Evolutionary conservation across 2,329 filamentous ascomycete genomes (phyloP), one percentile per base, ranked within the genome.

Genomic region (Nectriaceae sp.): DNA sequence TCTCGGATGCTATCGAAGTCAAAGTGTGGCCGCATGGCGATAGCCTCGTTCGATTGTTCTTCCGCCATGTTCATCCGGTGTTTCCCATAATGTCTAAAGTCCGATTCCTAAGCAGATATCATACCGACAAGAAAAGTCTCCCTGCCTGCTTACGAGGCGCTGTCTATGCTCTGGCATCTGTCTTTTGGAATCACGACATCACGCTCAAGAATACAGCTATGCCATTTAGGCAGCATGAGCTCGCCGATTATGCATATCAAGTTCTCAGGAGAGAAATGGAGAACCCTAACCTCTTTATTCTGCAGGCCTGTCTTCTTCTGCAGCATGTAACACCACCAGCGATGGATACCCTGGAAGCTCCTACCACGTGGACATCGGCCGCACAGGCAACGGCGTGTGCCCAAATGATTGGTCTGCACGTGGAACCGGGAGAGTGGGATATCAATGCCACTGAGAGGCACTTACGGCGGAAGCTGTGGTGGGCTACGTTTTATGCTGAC

Each of bases 291-390:
- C 61, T 78, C 4, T 72, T 67, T 44, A 72, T 70, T 8, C 52
- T 77, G n/a, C 75, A 77, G 61, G 73, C 75, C n/a, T 71, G 70
- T 48, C 50, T 77, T 11, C 53, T 78, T 13, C 63, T 77, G 6
- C 58, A 76, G 4, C 74, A 78, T 47, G 68, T 77, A 52, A 68
- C 69, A 13, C 71, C 75, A 0, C 72, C 74, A 1, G 67, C 67
- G 11, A 75, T 72, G 16, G 74, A 71, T 22, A 75, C 72, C 11
- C 73, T 75, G 4, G 74, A 77, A 54, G 75, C 72, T 5, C 75
- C 75, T 0, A 67, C 68, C 16, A 71, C 71, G 1, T 77, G 74
- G 73, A 69, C 70, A 1, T 60, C 75, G 38, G 65, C 73, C 1
- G 68, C 72, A 4, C 74, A 75, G 51, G 70, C 70, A 3, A 71